Evolutionary conservation across 768 basidiomycete genomes (phyloP).

Genomic region (Sistotremastrum niveocremeum): DNA sequence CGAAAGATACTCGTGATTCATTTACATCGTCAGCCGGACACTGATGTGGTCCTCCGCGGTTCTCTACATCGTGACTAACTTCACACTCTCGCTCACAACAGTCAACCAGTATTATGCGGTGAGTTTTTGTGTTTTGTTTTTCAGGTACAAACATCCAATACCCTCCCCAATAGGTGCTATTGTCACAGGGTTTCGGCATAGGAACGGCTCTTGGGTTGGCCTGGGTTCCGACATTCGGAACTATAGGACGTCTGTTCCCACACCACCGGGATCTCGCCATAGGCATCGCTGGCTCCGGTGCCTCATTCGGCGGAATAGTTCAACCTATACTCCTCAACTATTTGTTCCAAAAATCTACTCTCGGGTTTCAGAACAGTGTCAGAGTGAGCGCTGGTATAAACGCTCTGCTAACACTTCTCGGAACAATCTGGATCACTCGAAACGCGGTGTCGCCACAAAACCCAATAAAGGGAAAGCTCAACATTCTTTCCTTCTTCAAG

Average conservation of each 20-base stretch:
- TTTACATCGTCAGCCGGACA: slow-evolving; percentile 19
- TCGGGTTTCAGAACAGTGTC: slow-evolving; percentile 33
- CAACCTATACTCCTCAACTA: slow-evolving; percentile 55
- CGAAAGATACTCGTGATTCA: background rate
- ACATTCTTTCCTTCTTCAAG: too few species aligned
- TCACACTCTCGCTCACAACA: slow-evolving; percentile 33
- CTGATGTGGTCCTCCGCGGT: slow-evolving; percentile 31
- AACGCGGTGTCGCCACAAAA: too few species aligned
- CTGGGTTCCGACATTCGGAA: slow-evolving; percentile 33
- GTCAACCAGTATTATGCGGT: slow-evolving; percentile 32
- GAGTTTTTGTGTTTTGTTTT: background rate
- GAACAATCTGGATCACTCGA: too few species aligned
- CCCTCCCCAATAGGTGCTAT: background rate
- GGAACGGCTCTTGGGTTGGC: slow-evolving; percentile 38
- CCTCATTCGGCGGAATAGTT: slow-evolving; percentile 45
- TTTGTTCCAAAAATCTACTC: slow-evolving; percentile 9
- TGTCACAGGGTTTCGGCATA: slow-evolving; percentile 11
- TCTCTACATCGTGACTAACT: slow-evolving; percentile 29
- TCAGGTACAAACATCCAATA: background rate
- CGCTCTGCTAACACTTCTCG: too few species aligned
- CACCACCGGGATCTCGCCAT: slow-evolving; percentile 35
- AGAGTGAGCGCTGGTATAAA: slow-evolving; percentile 26
- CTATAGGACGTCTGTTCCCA: slow-evolving; percentile 42
- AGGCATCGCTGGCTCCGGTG: slow-evolving; percentile 41
- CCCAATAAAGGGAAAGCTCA: too few species aligned